These are phyloP conservation scores for Ustilago trichophora DNA, from an alignment of 1,284 basidiomycete species.

Conservation along the genomic window DNA sequence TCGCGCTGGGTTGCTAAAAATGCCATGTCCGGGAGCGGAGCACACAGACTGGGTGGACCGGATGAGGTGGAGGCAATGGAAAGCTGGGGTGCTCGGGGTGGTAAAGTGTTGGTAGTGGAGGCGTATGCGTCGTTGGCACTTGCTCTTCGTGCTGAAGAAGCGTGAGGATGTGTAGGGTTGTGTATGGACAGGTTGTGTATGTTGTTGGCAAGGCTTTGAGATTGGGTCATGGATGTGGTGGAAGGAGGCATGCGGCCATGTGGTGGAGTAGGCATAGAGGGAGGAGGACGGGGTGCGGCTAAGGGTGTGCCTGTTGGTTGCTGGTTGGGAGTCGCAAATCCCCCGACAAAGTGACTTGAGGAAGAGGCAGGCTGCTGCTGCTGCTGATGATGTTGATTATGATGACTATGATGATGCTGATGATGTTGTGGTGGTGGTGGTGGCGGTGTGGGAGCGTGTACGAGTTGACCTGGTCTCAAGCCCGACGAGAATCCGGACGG, in stretches of 20 bases:
- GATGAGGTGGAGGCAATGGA: constrained; percentile 5
- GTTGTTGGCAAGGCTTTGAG: constrained; percentile 15
- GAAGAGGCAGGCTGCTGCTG: constrained; percentile 5
- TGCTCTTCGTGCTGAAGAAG: constrained; percentile 9
- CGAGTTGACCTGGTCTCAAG: constrained; percentile 33
- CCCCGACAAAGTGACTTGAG: constrained; percentile 22
- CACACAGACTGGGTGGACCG: constrained; percentile 36
- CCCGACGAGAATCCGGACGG: constrained; percentile 14
- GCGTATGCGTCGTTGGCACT: constrained; percentile 15
- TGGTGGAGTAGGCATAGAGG: constrained; percentile 8
- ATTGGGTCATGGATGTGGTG: constrained; percentile 4
- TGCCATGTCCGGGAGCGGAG: constrained; percentile 56
- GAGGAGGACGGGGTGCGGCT: constrained; percentile 10
- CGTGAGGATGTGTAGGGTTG: not conserved
- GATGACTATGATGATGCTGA: too few species aligned
- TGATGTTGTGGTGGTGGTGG: too few species aligned
- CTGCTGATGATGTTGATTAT: too few species aligned
- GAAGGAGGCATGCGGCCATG: constrained; percentile 6
- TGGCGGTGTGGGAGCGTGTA: constrained; percentile 33
- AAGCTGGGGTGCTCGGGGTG: constrained; percentile 5
- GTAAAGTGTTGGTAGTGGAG: too few species aligned
- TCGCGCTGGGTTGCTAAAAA: constrained; percentile 50
- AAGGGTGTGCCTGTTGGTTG: constrained; percentile 3
- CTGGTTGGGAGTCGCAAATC: constrained; percentile 18
- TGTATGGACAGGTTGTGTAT: constrained; percentile 23